Evolutionary conservation across 78 protist genomes (phyloP).

Genomic region (Emiliania huxleyi): DNA sequence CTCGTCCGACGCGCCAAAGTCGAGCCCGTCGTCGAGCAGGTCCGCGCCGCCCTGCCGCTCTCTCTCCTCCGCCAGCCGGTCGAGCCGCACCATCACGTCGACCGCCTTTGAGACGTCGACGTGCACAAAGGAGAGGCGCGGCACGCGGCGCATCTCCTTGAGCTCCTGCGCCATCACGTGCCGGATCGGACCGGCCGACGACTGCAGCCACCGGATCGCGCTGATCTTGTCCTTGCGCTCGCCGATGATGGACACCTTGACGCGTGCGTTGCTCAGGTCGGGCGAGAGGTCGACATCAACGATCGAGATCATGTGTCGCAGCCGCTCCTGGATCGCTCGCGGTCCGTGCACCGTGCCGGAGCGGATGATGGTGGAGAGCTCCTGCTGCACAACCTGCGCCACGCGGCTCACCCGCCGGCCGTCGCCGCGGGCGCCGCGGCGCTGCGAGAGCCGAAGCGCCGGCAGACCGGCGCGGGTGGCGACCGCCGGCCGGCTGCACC

Average conservation of each 20-base stretch:
- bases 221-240: background rate
- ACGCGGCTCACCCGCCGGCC: background rate
- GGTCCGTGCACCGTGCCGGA: background rate
- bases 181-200: background rate
- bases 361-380: background rate
- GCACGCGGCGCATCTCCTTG: background rate
- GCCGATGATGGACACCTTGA: background rate
- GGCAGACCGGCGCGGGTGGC: no score
- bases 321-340: background rate
- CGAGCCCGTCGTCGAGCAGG: background rate
- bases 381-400: background rate
- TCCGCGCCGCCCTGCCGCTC: background rate
- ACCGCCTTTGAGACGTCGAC: background rate
- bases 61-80: background rate
- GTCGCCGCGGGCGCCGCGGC: no score
- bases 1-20: background rate
- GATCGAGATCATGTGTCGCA: background rate
- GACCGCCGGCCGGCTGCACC: no score
- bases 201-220: slow-evolving; percentile 2
- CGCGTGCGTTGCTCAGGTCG: background rate
- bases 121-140: background rate
- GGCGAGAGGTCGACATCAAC: background rate
- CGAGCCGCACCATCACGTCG: background rate
- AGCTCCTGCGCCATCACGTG: background rate
- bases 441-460: no score